Conservation (phyloP, 1,139 yeast genomes). For the Suhomyces terraborum region DNA sequence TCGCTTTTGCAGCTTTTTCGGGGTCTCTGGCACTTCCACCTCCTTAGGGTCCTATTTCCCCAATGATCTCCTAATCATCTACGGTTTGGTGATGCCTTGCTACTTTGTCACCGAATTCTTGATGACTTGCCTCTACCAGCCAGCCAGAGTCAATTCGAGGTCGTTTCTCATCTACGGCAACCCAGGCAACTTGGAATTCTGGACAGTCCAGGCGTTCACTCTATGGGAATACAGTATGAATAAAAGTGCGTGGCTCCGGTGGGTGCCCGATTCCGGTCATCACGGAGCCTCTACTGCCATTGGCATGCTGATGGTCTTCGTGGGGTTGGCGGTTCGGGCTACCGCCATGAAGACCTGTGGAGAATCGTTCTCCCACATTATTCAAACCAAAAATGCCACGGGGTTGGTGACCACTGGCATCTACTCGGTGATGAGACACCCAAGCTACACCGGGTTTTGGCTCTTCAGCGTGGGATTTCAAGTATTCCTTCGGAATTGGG, state of each 20-base stretch:
- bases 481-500: constrained; percentile 28
- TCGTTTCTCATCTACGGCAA: constrained; percentile 44
- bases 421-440: constrained; percentile 37
- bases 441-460: constrained; percentile 48
- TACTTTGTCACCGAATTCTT: constrained; percentile 37
- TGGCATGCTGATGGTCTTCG: constrained; percentile 21
- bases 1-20: too few relatives aligned
- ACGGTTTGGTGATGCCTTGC: constrained; percentile 24
- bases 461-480: constrained; percentile 40
- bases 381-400: constrained; percentile 16
- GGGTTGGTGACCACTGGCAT: constrained; percentile 36
- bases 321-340: constrained; percentile 31
- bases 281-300: neutral
- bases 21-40: constrained; percentile 14
- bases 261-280: constrained; percentile 2
- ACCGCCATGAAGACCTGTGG: constrained; percentile 42
- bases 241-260: constrained; percentile 8
- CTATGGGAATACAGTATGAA: constrained; percentile 28
- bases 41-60: too few relatives aligned
- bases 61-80: constrained; percentile 21
- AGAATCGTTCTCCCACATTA: constrained; percentile 37
- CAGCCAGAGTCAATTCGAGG: constrained; percentile 26
- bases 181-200: constrained; percentile 36
- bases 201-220: constrained; percentile 31
- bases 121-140: constrained; percentile 31